Base-by-base conservation (phyloP, 768 basidiomycete species). In the Fomitopsis pulvina region DNA sequence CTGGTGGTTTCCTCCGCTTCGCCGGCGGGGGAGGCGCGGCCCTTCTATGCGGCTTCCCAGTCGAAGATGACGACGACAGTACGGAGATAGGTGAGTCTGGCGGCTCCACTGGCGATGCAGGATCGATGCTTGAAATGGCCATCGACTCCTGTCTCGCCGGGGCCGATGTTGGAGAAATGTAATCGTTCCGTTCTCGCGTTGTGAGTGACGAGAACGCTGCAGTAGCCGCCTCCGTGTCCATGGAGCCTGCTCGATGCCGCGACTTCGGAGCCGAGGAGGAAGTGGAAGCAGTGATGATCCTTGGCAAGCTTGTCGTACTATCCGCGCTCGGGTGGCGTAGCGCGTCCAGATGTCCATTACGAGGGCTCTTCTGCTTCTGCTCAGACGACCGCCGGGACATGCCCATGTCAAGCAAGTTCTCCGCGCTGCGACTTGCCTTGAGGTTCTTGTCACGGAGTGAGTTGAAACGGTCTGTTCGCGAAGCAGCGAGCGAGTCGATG, bases 1-100 rank as follows among this genome's bases (percentile, higher is more conserved):
- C 82, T 28, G 87, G 87, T 1, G 87, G 80, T 57, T 85, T 85
- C 59, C 87, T 68, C 40, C 86, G 72, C 59, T 80, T 80, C 2
- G 75, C 75, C 18, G 85, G 83, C 9, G 81, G 76, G n/a, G 87
- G 81, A 0, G 86, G 82, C 2, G 85, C 76, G 3, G 75, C 69
- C 48, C 80, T 51, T 22, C 63, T 55, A n/a, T 56, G 52, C 16
- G 50, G 44, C 16, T 46, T 37, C 26, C 52, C 24, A 29, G 52
- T 9, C 18, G 59, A 51, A 5, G 61, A 42, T 26, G 46, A 27
- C 29, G 51, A 47, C 18, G 48, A 51, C 24, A 46, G 30, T 24
- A 18, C 18, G 27, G 54, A 45, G 34, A 50, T 11, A 16, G 55
- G 48, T 32, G 52, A 58, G 12, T 58, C 56, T 8, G 49, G 39